Percentiles rank a stretch among this genome's conserved stretches.
phyloP scores from a whole-genome alignment of 345 rosid genomes.

The Sonneratia caseolaris region DNA sequence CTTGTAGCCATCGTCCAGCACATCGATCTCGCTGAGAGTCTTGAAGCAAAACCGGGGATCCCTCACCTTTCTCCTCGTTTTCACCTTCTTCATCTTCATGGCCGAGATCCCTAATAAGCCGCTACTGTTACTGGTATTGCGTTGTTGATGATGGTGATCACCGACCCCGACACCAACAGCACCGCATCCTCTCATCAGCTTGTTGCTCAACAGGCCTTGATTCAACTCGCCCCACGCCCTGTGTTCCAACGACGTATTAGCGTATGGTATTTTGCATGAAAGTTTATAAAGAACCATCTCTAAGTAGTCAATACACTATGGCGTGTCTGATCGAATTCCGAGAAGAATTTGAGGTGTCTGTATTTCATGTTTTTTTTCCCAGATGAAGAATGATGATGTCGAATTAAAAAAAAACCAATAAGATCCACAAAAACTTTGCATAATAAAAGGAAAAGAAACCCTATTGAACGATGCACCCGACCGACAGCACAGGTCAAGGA shows the following conservation, averaged over 20 bases:
- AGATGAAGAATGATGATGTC: not conserved
- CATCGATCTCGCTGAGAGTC: slow-evolving; percentile 94
- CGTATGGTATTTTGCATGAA: not conserved
- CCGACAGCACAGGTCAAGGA: not conserved
- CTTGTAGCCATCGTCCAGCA: slow-evolving; percentile 90
- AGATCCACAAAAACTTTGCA: too few species aligned
- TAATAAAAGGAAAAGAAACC: not conserved
- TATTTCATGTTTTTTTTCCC: not conserved
- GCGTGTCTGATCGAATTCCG: not conserved
- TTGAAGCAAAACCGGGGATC: slow-evolving; percentile 98
- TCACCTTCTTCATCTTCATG: slow-evolving; percentile 70
- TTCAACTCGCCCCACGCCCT: slow-evolving; percentile 10
- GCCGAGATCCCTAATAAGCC: slow-evolving; percentile 38
- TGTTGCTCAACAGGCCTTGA: not conserved
- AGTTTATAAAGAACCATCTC: not conserved
- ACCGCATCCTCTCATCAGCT: not conserved
- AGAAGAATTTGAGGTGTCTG: not conserved
- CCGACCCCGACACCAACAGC: slow-evolving; percentile 1
- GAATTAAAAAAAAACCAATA: too few species aligned
- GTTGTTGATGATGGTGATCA: slow-evolving; percentile 7
- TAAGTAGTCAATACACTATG: too few species aligned
- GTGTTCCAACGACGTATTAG: not conserved
- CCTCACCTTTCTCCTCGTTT: slow-evolving; percentile 81
- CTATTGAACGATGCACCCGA: not conserved
- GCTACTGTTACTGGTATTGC: slow-evolving; percentile 8